Evolutionary conservation across 1,284 basidiomycete species (phyloP).

Genomic region (Moniliella sp.): DNA sequence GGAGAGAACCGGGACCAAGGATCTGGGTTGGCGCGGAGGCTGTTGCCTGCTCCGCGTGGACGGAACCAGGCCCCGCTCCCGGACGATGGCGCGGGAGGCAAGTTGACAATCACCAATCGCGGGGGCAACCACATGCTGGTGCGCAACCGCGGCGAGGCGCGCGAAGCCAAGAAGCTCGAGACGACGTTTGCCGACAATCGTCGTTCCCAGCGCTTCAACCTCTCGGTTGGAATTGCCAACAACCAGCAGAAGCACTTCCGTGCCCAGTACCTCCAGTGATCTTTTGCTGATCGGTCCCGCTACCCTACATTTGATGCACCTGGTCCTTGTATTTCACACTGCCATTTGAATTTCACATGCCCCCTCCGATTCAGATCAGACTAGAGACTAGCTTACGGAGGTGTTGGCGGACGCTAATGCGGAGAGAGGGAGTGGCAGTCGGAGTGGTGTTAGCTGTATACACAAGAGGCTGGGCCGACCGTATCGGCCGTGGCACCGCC

Average conservation of each 20-base stretch:
- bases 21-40: conserved; percentile 4
- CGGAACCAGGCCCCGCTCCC: conserved; percentile 8
- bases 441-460: too few species aligned
- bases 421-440: too few species aligned
- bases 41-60: conserved; percentile 14
- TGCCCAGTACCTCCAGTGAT: conserved; percentile 25
- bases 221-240: conserved; percentile 38
- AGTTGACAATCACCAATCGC: conserved; percentile 8
- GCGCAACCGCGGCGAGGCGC: conserved; percentile 75
- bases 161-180: conserved; percentile 69
- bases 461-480: too few species aligned
- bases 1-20: conserved; percentile 2
- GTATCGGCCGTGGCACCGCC: too few species aligned
- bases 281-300: too few species aligned
- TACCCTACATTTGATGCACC: too few species aligned
- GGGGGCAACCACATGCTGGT: conserved; percentile 19
- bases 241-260: conserved; percentile 33
- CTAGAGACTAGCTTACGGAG: too few species aligned
- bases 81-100: background rate
- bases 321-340: too few species aligned
- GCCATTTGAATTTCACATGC: too few species aligned
- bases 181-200: conserved; percentile 63
- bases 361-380: too few species aligned
- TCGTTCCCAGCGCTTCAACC: conserved; percentile 61
- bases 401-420: too few species aligned